Percentiles rank a stretch among this genome's conserved stretches.
Evolutionary conservation across 352 stramenopile genomes (phyloP).

Genomic region (Phytophthora pisi): DNA sequence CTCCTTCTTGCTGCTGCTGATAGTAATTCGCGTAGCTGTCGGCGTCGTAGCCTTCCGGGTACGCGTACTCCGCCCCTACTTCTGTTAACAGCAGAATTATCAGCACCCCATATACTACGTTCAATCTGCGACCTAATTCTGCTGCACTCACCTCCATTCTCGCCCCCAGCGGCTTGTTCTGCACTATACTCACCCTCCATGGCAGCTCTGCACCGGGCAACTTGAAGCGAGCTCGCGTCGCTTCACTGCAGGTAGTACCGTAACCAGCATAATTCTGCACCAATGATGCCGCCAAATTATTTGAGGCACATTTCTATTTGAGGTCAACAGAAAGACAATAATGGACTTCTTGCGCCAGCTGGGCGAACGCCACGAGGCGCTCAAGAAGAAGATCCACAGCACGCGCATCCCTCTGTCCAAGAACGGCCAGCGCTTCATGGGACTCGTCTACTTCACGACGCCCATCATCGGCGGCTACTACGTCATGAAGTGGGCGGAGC

Average conservation of each 20-base stretch:
- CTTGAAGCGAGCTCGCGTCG: slow-evolving; percentile 5
- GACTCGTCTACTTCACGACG: slow-evolving; percentile 90
- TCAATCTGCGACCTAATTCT: background rate
- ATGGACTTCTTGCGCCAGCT: slow-evolving; percentile 86
- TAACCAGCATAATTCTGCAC: background rate
- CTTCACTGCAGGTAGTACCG: slow-evolving; percentile 4
- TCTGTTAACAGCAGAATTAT: background rate
- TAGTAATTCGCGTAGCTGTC: slow-evolving; percentile 23
- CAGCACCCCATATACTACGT: background rate
- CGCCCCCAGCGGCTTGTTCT: background rate
- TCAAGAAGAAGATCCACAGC: slow-evolving; percentile 93
- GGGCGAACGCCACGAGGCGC: slow-evolving; percentile 76
- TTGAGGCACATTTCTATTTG: background rate
- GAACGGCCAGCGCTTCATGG: slow-evolving; percentile 87
- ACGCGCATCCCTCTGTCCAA: slow-evolving; percentile 91
- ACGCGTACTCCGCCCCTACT: slow-evolving; percentile 1
- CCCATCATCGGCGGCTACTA: slow-evolving; percentile 90
- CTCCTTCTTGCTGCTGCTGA: slow-evolving; percentile 12
- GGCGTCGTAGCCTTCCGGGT: slow-evolving; percentile 27
- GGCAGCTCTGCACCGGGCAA: background rate
- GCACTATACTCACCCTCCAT: slow-evolving; percentile 11
- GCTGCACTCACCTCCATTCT: slow-evolving; percentile 6
- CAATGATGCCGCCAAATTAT: background rate
- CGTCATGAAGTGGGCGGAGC: slow-evolving; percentile 92
- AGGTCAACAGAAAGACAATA: background rate